phyloP scores from a whole-genome alignment of 2,329 filamentous ascomycete genomes.

The Pseudopithomyces chartarum region DNA sequence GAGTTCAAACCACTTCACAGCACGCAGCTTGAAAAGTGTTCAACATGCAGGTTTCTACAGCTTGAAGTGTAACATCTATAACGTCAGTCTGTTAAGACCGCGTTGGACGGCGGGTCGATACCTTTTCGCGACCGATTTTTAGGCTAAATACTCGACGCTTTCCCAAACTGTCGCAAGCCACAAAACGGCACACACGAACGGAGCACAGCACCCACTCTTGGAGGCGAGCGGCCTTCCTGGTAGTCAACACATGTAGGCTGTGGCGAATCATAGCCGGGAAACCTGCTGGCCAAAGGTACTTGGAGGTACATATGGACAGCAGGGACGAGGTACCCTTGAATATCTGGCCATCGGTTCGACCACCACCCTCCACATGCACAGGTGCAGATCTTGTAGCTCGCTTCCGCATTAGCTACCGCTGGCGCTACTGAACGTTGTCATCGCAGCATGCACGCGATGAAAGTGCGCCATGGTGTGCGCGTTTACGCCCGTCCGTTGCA shows the following conservation, averaged over 20 bases:
- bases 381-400: constrained; percentile 33
- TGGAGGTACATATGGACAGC: constrained; percentile 29
- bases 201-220: constrained; percentile 22
- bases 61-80: constrained; percentile 21
- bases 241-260: constrained; percentile 17
- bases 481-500: constrained; percentile 22
- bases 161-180: constrained; percentile 26
- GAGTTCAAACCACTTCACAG: not conserved
- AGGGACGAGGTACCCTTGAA: constrained; percentile 24
- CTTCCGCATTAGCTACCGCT: constrained; percentile 25
- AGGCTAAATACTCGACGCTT: constrained; percentile 28
- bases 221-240: constrained; percentile 17
- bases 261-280: constrained; percentile 25
- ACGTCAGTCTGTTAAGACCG: constrained; percentile 25
- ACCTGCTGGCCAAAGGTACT: constrained; percentile 24
- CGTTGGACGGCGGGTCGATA: constrained; percentile 27
- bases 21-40: constrained; percentile 20
- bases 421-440: constrained; percentile 16
- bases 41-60: constrained; percentile 12
- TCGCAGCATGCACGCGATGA: constrained; percentile 24
- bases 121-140: constrained; percentile 23
- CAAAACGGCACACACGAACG: constrained; percentile 7
- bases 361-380: constrained; percentile 35
- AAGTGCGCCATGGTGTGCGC: constrained; percentile 23
- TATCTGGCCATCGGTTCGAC: constrained; percentile 17